phyloP scores from a whole-genome alignment of 768 basidiomycete genomes.

The Fomitopsis serialis region DNA sequence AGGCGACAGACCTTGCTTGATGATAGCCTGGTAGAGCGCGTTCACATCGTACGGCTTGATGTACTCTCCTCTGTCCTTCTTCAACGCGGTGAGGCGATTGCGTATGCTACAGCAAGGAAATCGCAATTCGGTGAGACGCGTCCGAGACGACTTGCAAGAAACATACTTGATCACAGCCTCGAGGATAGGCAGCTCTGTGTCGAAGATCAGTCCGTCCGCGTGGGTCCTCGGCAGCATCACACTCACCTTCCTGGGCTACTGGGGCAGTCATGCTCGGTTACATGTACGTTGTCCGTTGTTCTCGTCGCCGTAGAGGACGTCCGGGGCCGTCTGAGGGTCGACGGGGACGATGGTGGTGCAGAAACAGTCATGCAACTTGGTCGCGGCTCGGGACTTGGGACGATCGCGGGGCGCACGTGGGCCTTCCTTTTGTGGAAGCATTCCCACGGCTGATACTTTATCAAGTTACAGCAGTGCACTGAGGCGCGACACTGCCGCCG shows the following conservation, averaged over 20 bases:
- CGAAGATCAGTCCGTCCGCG: background rate
- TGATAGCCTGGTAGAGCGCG: constrained; percentile 85
- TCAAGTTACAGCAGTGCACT: constrained; percentile 12
- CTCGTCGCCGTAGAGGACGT: background rate
- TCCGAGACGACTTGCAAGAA: constrained; percentile 7
- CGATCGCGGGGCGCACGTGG: constrained; percentile 9
- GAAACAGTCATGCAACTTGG: background rate
- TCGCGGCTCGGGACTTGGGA: background rate
- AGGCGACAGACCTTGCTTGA: constrained; percentile 75
- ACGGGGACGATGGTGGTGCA: constrained; percentile 5
- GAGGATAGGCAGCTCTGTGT: constrained; percentile 82
- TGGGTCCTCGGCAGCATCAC: background rate
- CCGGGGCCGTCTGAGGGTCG: background rate
- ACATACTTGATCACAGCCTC: constrained; percentile 88
- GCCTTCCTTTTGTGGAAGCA: constrained; percentile 9
- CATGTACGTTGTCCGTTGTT: background rate
- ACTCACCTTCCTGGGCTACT: constrained; percentile 76
- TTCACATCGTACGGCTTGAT: constrained; percentile 93
- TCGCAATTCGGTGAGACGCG: background rate
- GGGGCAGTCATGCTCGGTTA: constrained; percentile 49
- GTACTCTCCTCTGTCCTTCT: constrained; percentile 89
- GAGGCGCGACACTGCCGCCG: constrained; percentile 17
- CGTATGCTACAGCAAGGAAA: constrained; percentile 58
- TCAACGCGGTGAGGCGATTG: constrained; percentile 89
- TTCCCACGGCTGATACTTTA: constrained; percentile 32